Evolutionary conservation across 108 stramenopile species (phyloP), one percentile per base, ranked within the genome.

Genomic region (Cyclotella cryptica): DNA sequence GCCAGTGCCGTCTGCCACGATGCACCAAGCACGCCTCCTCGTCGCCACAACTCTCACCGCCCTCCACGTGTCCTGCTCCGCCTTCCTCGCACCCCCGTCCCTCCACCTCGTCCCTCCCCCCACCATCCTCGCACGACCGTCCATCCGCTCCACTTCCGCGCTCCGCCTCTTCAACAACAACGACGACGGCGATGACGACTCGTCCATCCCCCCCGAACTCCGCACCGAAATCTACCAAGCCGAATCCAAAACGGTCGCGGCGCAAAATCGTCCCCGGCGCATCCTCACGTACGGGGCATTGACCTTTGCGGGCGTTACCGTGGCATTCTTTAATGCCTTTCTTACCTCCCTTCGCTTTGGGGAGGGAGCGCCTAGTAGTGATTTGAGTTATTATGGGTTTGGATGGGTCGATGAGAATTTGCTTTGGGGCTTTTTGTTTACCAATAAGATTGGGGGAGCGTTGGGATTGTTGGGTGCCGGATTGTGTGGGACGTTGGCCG

Each of bases 231-330:
- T 95, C 42, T 90, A 86, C 44, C 28, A 41, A 17, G 95, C 95
- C 30, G 95, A 96, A 82, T 88, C 90, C 52, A 90, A 91, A 28
- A 96, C 92, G 0, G 79, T 82, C 17, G 89, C 95, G 11, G 91
- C 90, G 15, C 78, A 89, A 68, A 85, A 83, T 42, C 91, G 95
- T 19, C 79, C 71, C 17, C 68, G 66, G 17, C 95, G 95, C 29
- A 80, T 96, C 18, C 73, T 85, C 0, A 18, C 74, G 0, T 93
- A 93, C 75, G 49, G 88, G 39, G 3, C 59, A 3, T 26, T 84
- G 11, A 88, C 88, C 2, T 77, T 89, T 18, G 4, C 65, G 0
- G 87, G 83, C 15, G 69, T 84, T 17, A 71, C 69, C 29, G 68
- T 67, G 14, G 85, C 84, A 17, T 85, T 85, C 19, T 90, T 90